These are phyloP conservation scores for Chrysanthemum lavandulifolium DNA, from an alignment of 129 eudicot species.

Conservation along the genomic window DNA sequence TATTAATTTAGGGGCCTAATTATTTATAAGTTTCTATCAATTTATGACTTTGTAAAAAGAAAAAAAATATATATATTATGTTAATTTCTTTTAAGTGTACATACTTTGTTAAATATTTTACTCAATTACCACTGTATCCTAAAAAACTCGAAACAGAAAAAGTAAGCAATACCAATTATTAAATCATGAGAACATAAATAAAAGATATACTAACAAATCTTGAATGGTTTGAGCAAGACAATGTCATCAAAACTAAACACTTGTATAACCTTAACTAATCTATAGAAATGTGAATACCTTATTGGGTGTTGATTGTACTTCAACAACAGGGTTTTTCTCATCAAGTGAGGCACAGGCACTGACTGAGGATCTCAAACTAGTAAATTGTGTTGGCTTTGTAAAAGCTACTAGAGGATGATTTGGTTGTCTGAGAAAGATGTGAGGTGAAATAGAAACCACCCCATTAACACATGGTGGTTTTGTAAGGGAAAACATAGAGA, in stretches of 20 bases:
- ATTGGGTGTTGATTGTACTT: constrained; percentile 23
- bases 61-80: too few relatives aligned
- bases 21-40: too few relatives aligned
- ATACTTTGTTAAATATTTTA: too few relatives aligned
- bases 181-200: too few relatives aligned
- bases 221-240: too few relatives aligned
- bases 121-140: too few relatives aligned
- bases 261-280: neutral
- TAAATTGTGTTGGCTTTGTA: constrained; percentile 2
- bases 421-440: constrained; percentile 26
- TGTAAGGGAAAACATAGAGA: constrained; percentile 30
- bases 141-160: too few relatives aligned
- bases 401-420: constrained; percentile 5
- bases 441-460: constrained; percentile 26
- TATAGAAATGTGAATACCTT: constrained; percentile 34
- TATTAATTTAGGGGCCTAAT: too few relatives aligned
- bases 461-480: constrained; percentile 14
- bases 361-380: constrained; percentile 20
- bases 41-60: too few relatives aligned
- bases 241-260: neutral
- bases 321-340: constrained; percentile 12
- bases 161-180: too few relatives aligned
- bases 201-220: too few relatives aligned
- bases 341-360: constrained; percentile 27
- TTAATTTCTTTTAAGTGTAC: too few relatives aligned